Conservation (phyloP, 805 yeast genomes). For the Starmera quercuum region DNA sequence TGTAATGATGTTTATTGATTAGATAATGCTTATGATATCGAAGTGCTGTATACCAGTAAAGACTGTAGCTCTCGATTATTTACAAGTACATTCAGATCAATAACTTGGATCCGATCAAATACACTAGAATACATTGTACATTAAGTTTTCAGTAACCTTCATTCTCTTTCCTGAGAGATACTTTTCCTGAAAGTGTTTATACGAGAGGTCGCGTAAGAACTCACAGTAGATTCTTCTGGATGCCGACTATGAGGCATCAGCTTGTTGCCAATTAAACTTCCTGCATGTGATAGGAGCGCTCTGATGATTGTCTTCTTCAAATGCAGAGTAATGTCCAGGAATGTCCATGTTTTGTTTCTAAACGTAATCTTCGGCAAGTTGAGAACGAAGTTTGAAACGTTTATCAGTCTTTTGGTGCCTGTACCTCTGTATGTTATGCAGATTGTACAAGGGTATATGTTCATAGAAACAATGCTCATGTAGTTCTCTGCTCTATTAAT, state of each 20-base stretch:
- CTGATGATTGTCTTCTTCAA: constrained; percentile 58
- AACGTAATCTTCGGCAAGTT: constrained; percentile 55
- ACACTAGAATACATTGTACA: no score
- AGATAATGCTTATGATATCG: background rate
- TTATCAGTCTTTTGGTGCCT: constrained; percentile 59
- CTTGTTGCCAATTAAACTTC: constrained; percentile 74
- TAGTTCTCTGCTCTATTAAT: constrained; percentile 65
- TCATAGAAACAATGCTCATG: constrained; percentile 57
- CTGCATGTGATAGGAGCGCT: constrained; percentile 57
- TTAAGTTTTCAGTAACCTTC: no score
- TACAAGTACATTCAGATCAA: no score
- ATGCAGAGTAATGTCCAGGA: constrained; percentile 54
- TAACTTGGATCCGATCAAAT: no score
- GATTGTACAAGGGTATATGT: constrained; percentile 41
- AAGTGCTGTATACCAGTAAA: background rate
- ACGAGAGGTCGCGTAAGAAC: constrained; percentile 16
- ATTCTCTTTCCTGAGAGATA: no score
- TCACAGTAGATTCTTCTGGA: constrained; percentile 10
- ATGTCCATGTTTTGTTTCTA: constrained; percentile 61
- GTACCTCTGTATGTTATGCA: constrained; percentile 73
- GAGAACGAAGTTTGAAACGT: constrained; percentile 68
- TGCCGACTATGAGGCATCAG: constrained; percentile 32
- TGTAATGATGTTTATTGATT: background rate
- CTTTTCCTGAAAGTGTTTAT: constrained; percentile 13
- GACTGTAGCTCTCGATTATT: no score